Conservation (phyloP, 768 basidiomycete genomes). For the Gloeophyllum trabeum region DNA sequence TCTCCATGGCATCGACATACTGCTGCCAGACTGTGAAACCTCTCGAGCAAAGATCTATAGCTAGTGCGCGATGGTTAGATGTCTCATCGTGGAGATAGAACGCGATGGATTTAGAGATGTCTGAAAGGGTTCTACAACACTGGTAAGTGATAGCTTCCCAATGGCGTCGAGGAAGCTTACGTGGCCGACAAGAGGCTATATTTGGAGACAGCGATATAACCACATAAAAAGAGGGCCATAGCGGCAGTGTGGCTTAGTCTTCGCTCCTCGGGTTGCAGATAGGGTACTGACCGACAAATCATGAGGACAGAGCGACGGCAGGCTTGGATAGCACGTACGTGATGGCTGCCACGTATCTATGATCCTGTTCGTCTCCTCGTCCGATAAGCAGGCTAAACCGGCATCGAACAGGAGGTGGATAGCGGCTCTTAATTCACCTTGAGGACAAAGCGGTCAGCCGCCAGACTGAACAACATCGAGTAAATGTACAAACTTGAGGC, state of each 20-base stretch:
- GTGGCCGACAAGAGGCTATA: constrained; percentile 63
- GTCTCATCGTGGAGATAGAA: constrained; percentile 67
- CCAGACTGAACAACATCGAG: no score
- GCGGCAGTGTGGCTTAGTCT: constrained; percentile 49
- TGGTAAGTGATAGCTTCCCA: neutral
- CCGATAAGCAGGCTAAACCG: constrained; percentile 51
- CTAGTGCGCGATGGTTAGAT: constrained; percentile 55
- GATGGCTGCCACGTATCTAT: constrained; percentile 57
- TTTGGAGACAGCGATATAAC: constrained; percentile 73
- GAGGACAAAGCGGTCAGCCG: no score
- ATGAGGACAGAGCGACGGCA: neutral
- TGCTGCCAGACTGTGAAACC: constrained; percentile 95
- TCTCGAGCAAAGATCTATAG: constrained; percentile 82
- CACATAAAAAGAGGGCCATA: constrained; percentile 70
- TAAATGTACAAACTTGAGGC: constrained; percentile 41
- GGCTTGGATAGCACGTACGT: constrained; percentile 27
- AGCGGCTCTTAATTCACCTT: constrained; percentile 69
- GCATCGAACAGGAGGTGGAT: constrained; percentile 74
- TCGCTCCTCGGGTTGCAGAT: constrained; percentile 46
- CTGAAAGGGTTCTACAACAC: constrained; percentile 53
- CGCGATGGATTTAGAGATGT: constrained; percentile 76
- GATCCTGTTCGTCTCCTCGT: constrained; percentile 47
- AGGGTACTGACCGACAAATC: constrained; percentile 35
- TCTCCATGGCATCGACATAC: constrained; percentile 82
- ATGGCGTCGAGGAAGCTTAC: constrained; percentile 25